Evolutionary conservation across 2,329 filamentous ascomycete genomes (phyloP).

Genomic region (Diaporthe sp.): DNA sequence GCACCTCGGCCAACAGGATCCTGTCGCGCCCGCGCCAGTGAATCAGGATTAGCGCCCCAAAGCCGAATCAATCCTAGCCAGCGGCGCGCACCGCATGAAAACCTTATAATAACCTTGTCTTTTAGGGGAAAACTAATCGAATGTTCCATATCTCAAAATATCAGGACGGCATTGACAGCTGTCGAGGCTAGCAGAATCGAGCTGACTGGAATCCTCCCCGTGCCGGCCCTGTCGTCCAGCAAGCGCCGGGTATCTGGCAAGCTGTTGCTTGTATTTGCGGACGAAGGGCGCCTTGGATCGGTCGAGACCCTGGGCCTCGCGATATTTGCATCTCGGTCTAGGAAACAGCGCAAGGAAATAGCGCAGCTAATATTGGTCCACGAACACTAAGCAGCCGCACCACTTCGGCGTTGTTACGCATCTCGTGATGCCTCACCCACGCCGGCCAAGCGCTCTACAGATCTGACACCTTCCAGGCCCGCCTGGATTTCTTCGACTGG

Average conservation of each 20-base stretch:
- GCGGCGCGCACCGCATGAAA: conserved; percentile 22
- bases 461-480: background rate
- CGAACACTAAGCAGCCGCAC: background rate
- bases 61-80: background rate
- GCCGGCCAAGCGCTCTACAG: background rate
- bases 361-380: background rate
- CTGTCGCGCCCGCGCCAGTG: background rate
- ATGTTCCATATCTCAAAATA: conserved; percentile 16
- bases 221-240: background rate
- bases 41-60: background rate
- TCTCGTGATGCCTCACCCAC: conserved; percentile 13
- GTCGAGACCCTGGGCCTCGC: background rate
- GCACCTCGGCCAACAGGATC: conserved; percentile 3
- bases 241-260: conserved; percentile 8
- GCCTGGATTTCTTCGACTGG: background rate
- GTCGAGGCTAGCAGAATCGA: conserved; percentile 11
- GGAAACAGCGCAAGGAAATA: background rate
- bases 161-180: conserved; percentile 16
- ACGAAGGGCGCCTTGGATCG: background rate
- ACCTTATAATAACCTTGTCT: conserved; percentile 28
- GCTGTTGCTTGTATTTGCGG: background rate
- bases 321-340: conserved; percentile 8
- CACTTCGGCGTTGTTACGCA: background rate
- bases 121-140: background rate
- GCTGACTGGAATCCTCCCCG: background rate